Percentiles rank a stretch among this genome's conserved stretches.
Evolutionary conservation across 1,284 basidiomycete genomes (phyloP).

Genomic region (Grifola frondosa): DNA sequence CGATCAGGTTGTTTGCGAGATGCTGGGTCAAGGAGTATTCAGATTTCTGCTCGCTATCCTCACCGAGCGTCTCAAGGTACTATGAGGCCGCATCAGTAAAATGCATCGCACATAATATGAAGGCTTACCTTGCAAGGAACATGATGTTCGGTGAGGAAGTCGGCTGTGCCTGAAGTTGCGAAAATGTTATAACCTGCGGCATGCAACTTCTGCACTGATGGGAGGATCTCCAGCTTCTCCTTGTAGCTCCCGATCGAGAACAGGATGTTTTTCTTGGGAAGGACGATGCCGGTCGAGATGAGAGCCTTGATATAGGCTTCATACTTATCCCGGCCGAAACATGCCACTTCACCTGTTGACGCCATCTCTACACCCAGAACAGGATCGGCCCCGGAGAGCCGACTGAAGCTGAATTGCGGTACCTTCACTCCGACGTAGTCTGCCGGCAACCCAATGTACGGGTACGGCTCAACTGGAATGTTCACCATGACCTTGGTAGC

Average conservation of each 20-base stretch:
- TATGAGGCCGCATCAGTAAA: slow-evolving; percentile 16
- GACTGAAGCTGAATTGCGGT: slow-evolving; percentile 97
- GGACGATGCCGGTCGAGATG: slow-evolving; percentile 92
- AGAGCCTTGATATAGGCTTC: slow-evolving; percentile 98
- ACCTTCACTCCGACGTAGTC: slow-evolving; percentile 99
- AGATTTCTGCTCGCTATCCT: slow-evolving; percentile 83
- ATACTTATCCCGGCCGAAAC: slow-evolving; percentile 97
- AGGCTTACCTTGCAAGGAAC: slow-evolving; percentile 76
- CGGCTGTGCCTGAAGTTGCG: slow-evolving; percentile 94
- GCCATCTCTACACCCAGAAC: slow-evolving; percentile 99
- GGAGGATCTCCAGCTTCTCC: slow-evolving; percentile 96
- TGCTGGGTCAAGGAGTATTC: slow-evolving; percentile 96
- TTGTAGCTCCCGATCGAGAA: slow-evolving; percentile 95
- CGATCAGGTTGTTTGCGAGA: slow-evolving; percentile 93
- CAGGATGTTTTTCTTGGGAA: slow-evolving; percentile 94
- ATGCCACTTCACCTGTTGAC: slow-evolving; percentile 99
- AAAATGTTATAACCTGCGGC: slow-evolving; percentile 96
- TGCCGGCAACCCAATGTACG: slow-evolving; percentile 79
- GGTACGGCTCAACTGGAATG: slow-evolving; percentile 87
- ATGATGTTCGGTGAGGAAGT: slow-evolving; percentile 88
- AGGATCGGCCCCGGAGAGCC: slow-evolving; percentile 94
- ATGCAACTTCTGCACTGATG: slow-evolving; percentile 95
- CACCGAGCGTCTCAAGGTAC: slow-evolving; percentile 88
- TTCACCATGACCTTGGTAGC: slow-evolving; percentile 98
- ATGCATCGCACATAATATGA: background rate